These are phyloP conservation scores for Pseudogymnoascus sp. DNA, from an alignment of 2,329 filamentous ascomycete genomes.

Conservation along the genomic window DNA sequence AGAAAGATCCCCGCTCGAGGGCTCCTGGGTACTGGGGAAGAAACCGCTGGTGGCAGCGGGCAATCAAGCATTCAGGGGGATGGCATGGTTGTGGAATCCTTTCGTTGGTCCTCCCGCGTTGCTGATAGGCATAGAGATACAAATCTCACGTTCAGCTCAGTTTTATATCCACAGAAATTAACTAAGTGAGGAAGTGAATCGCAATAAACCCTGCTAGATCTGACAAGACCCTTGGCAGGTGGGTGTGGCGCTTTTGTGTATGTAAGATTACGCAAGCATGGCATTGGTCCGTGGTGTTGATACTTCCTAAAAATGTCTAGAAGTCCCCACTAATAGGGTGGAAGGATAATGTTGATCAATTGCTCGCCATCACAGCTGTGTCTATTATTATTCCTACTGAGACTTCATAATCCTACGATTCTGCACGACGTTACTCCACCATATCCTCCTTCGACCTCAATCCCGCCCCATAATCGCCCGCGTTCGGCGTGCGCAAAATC, in stretches of 20 bases:
- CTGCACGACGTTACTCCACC: background rate
- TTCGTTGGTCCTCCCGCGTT: background rate
- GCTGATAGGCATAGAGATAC: background rate
- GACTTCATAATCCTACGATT: background rate
- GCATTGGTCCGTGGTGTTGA: background rate
- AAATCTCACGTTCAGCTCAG: background rate
- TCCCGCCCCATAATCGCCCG: slow-evolving; percentile 63
- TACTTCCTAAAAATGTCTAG: background rate
- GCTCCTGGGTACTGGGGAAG: background rate
- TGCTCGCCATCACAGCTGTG: background rate
- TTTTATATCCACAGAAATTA: background rate
- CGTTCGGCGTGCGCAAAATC: slow-evolving; percentile 62
- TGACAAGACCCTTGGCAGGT: background rate
- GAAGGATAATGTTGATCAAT: background rate
- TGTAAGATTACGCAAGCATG: background rate
- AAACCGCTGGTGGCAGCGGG: background rate
- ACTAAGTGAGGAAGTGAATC: background rate
- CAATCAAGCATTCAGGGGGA: background rate
- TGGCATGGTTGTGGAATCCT: background rate
- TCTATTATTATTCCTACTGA: background rate
- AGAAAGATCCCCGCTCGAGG: background rate
- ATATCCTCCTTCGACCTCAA: slow-evolving; percentile 21
- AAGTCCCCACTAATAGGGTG: background rate
- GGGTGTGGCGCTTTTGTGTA: background rate
- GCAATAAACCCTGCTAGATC: background rate